phyloP scores from a whole-genome alignment of 1,284 basidiomycete genomes.

The Ustilago hordei region DNA sequence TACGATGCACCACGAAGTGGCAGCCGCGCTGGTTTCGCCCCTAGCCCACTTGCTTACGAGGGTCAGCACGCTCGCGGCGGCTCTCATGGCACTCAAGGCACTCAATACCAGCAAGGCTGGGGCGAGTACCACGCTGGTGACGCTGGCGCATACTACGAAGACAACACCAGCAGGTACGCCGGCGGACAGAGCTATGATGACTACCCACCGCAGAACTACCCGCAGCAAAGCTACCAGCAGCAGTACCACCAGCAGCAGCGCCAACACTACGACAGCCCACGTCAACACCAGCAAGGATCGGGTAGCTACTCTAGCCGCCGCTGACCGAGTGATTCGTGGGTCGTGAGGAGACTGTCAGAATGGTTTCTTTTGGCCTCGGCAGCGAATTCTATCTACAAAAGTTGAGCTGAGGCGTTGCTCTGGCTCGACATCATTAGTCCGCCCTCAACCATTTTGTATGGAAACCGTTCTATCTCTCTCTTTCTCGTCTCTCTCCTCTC shows the following conservation, averaged over 20 bases:
- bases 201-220: constrained; percentile 25
- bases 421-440: not conserved
- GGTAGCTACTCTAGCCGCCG: constrained; percentile 27
- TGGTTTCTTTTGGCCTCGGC: not conserved
- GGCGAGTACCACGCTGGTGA: constrained; percentile 63
- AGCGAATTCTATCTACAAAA: constrained; percentile 3
- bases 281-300: constrained; percentile 17
- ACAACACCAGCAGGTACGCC: constrained; percentile 51
- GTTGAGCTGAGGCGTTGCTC: constrained; percentile 6
- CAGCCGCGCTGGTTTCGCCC: constrained; percentile 36
- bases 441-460: not conserved
- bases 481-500: constrained; percentile 1
- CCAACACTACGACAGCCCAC: constrained; percentile 40
- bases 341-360: not conserved
- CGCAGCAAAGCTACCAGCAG: constrained; percentile 30
- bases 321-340: not conserved
- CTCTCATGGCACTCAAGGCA: constrained; percentile 19
- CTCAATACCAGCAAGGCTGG: constrained; percentile 57
- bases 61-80: constrained; percentile 24
- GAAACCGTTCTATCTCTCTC: not conserved
- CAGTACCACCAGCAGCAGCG: constrained; percentile 26
- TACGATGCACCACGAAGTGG: constrained; percentile 54
- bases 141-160: constrained; percentile 60
- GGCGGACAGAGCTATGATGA: constrained; percentile 43
- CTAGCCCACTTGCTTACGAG: constrained; percentile 48